Percentiles rank a stretch among this genome's conserved stretches.
Conservation (phyloP, 805 yeast species). For the Cyberlindnera misumaiensis region DNA sequence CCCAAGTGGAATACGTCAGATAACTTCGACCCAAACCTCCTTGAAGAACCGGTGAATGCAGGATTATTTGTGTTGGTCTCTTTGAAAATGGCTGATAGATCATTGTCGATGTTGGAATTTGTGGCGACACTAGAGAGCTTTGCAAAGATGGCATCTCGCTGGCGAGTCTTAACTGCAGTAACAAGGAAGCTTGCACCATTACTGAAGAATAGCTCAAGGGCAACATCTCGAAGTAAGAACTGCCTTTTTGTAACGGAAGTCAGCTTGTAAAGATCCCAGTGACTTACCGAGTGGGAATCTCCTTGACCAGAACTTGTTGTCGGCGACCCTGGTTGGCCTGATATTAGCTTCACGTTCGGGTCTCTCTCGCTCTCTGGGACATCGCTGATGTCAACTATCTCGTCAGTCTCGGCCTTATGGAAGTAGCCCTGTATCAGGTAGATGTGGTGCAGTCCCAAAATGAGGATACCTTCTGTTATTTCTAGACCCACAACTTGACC, state of each 20-base stretch:
- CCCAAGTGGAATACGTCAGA: slow-evolving; percentile 39
- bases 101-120: slow-evolving; percentile 44
- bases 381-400: slow-evolving; percentile 58
- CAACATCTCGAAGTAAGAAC: slow-evolving; percentile 73
- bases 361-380: slow-evolving; percentile 60
- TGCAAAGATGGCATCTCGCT: slow-evolving; percentile 50
- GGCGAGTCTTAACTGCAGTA: slow-evolving; percentile 48
- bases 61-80: slow-evolving; percentile 33
- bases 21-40: slow-evolving; percentile 35
- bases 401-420: slow-evolving; percentile 40
- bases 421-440: slow-evolving; percentile 69
- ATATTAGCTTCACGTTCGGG: slow-evolving; percentile 58
- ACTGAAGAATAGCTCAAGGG: slow-evolving; percentile 67
- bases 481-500: slow-evolving; percentile 73
- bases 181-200: slow-evolving; percentile 67
- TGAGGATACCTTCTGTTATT: slow-evolving; percentile 67
- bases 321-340: slow-evolving; percentile 34
- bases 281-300: slow-evolving; percentile 40
- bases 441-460: slow-evolving; percentile 56
- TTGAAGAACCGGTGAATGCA: slow-evolving; percentile 25
- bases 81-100: slow-evolving; percentile 46
- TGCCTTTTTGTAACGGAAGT: slow-evolving; percentile 67
- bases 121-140: slow-evolving; percentile 43
- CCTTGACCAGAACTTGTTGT: slow-evolving; percentile 14
- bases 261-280: slow-evolving; percentile 56